Conservation (phyloP, 306 rosid genomes). For the Inga oerstediana region DNA sequence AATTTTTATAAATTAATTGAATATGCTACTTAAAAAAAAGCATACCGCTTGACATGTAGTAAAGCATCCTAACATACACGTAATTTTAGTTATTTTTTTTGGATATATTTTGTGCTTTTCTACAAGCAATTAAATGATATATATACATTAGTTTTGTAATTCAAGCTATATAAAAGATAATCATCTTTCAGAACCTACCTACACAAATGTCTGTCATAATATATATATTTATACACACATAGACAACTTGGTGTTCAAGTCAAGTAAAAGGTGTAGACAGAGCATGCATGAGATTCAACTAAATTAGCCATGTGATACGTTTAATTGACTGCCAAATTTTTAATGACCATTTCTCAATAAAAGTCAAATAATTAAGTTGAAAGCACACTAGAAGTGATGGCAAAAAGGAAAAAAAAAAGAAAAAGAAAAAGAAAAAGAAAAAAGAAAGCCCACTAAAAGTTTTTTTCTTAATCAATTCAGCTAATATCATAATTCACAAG, state of each 20-base stretch:
- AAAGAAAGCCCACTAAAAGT: background rate
- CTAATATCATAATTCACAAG: too few relatives aligned
- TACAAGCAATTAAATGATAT: background rate
- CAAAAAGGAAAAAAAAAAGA: too few relatives aligned
- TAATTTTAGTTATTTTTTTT: background rate
- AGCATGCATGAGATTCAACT: slow-evolving; percentile 31
- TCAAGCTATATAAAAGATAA: background rate
- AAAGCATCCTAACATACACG: background rate
- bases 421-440: too few relatives aligned
- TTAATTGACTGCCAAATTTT: slow-evolving; percentile 35
- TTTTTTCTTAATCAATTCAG: too few relatives aligned
- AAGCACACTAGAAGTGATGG: background rate
- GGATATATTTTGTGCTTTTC: background rate
- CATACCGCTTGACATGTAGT: background rate
- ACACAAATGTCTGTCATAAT: background rate
- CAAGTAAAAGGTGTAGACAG: slow-evolving; percentile 28
- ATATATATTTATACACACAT: too few relatives aligned
- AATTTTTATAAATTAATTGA: background rate
- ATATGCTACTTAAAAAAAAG: background rate
- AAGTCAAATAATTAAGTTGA: background rate
- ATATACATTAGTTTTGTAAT: background rate
- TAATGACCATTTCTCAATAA: background rate
- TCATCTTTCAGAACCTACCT: slow-evolving; percentile 1
- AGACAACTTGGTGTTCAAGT: slow-evolving; percentile 30
- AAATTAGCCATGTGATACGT: slow-evolving; percentile 35